Evolutionary conservation across 2,329 filamentous ascomycete genomes (phyloP).

Genomic region (Penicillium concentricum): DNA sequence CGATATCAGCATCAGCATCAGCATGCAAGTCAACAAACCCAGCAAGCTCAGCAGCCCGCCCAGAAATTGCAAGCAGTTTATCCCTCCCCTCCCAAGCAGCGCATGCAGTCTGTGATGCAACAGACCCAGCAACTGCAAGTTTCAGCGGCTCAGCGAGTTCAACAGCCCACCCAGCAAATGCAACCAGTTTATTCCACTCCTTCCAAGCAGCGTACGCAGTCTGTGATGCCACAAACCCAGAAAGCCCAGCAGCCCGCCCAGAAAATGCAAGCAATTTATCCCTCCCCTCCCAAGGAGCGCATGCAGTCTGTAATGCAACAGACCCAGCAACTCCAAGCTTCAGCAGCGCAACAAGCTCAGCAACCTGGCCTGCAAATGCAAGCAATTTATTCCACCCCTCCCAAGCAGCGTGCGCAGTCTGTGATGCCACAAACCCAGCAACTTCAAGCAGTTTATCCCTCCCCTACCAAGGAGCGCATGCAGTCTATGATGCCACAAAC

Average conservation of each 20-base stretch:
- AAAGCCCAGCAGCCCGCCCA: background rate
- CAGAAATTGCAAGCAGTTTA: too few species aligned
- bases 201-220: background rate
- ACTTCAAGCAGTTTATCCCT: background rate
- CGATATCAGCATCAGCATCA: background rate
- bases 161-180: background rate
- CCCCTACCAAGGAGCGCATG: too few species aligned
- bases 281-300: background rate
- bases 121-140: background rate
- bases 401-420: too few species aligned
- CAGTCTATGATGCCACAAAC: background rate
- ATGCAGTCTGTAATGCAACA: background rate
- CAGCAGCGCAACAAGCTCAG: background rate
- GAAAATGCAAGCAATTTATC: background rate
- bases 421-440: background rate
- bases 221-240: background rate
- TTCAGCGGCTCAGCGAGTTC: background rate
- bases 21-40: background rate
- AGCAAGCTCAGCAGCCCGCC: background rate
- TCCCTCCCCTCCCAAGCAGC: too few species aligned
- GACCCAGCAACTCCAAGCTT: background rate
- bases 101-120: too few species aligned
- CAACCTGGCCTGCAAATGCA: background rate
- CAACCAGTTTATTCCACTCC: background rate
- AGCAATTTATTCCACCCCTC: too few species aligned